Conservation (phyloP, 2,329 filamentous ascomycete species). For the Didymella lethalis region DNA sequence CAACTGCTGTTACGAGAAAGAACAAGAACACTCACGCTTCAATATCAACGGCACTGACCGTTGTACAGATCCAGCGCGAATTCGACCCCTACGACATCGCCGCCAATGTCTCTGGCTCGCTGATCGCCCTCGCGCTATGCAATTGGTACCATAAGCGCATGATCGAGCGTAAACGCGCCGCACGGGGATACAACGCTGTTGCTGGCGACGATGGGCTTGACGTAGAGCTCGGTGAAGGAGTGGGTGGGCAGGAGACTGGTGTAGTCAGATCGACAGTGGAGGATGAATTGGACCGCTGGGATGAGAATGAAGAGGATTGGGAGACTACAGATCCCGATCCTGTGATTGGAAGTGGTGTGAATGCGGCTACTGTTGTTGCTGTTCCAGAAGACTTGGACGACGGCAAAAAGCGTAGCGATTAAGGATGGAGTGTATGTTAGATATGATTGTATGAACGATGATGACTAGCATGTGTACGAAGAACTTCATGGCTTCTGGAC, state of each 20-base stretch:
- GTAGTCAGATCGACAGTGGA: slow-evolving; percentile 67
- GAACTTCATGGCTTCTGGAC: neutral
- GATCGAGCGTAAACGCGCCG: slow-evolving; percentile 82
- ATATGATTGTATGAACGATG: slow-evolving; percentile 2
- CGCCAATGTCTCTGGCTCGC: slow-evolving; percentile 83
- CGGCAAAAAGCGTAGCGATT: slow-evolving; percentile 55
- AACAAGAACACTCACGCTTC: neutral
- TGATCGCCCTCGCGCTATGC: slow-evolving; percentile 75
- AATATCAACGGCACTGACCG: neutral
- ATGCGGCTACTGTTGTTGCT: slow-evolving; percentile 33
- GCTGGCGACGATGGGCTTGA: slow-evolving; percentile 68
- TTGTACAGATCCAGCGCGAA: slow-evolving; percentile 54
- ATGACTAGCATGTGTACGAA: neutral
- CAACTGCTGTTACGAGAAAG: neutral
- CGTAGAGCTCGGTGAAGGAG: slow-evolving; percentile 76
- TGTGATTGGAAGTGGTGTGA: slow-evolving; percentile 33
- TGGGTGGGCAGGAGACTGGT: slow-evolving; percentile 68
- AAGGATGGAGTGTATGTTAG: slow-evolving; percentile 16
- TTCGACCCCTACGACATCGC: slow-evolving; percentile 86
- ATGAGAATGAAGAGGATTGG: slow-evolving; percentile 81
- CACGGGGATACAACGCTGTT: slow-evolving; percentile 75
- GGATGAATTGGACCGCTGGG: slow-evolving; percentile 91
- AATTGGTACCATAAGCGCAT: slow-evolving; percentile 95
- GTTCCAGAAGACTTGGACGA: slow-evolving; percentile 34
- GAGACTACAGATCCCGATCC: slow-evolving; percentile 62